Base-by-base conservation (phyloP, 192 early-diverging fungal genomes). In the Mortierella alpina region DNA sequence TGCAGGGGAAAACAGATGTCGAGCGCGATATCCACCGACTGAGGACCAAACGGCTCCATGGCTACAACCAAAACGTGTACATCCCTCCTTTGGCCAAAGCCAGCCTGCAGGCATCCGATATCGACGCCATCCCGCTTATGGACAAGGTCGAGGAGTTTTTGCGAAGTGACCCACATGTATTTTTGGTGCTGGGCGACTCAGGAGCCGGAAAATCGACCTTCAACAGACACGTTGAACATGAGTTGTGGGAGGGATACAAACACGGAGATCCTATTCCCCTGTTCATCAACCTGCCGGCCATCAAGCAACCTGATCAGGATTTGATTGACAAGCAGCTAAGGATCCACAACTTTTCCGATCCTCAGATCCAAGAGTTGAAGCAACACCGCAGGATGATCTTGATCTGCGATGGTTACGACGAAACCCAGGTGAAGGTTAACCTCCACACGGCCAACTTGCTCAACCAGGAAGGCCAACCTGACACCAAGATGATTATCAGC, bases 341-440 rank as follows among this genome's bases (percentile, higher is more conserved):
- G 9, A 11, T 22, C 3, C 4, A 13, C 39, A 52, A 17, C 6
- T 66, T 66, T 42, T 22, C 53, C 2, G 66, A 67, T 14, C 9
- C 53, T 1, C 66, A 67, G 44, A 67, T 67, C 54, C 50, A 44
- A 47, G 66, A 67, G 47, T n/a, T 67, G 2, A 56, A 57, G 23
- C 8, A 45, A 4, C 17, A 18, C 66, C 42, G 22, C 4, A 12
- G 31, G 20, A 57, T 67, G 42, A 45, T 67, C 55, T 1, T 67
- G 41, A 67, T 67, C 42, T 66, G 63, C 51, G 63, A 66, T 54
- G 63, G 66, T 6, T 57, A 67, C 17, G 54, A 67, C 23, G 66
- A 56, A 45, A 47, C 42, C 20, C 66, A 67, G 17, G 40, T 54
- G 42, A 66, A 18, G 4, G 20, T 12, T 11, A 67, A 67, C 15